A percentile compares a stretch with the other conserved stretches of the same genome.
These are phyloP conservation scores for Cyberlindnera sargentensis DNA, from an alignment of 805 yeast genomes.

Conservation along the genomic window DNA sequence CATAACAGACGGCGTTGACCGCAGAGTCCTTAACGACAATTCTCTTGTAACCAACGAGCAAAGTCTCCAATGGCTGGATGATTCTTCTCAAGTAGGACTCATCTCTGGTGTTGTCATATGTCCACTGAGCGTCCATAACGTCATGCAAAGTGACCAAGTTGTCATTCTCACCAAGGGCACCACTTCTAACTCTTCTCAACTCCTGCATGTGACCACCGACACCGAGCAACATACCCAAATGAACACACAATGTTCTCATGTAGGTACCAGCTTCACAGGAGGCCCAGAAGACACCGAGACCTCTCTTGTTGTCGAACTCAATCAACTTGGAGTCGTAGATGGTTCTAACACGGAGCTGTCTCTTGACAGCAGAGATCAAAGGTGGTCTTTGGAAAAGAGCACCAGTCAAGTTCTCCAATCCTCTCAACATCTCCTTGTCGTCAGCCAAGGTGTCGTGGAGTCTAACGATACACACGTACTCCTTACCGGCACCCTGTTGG, in stretches of 20 bases:
- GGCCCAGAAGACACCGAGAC: slow-evolving; percentile 98
- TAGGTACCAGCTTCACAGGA: slow-evolving; percentile 99
- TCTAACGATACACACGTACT: slow-evolving; percentile 96
- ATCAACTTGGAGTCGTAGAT: slow-evolving; percentile 93
- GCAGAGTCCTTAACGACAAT: slow-evolving; percentile 93
- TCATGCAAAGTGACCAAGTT: slow-evolving; percentile 94
- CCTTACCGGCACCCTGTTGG: slow-evolving; percentile 99
- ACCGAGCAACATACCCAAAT: slow-evolving; percentile 95
- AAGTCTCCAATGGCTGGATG: slow-evolving; percentile 90
- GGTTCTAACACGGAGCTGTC: slow-evolving; percentile 97
- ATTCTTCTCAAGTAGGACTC: slow-evolving; percentile 92
- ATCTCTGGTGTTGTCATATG: slow-evolving; percentile 94
- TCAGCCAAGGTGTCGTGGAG: slow-evolving; percentile 89
- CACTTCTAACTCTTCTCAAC: slow-evolving; percentile 97
- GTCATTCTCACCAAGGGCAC: slow-evolving; percentile 88
- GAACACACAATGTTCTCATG: slow-evolving; percentile 99
- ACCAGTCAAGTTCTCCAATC: slow-evolving; percentile 93
- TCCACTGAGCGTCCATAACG: slow-evolving; percentile 97
- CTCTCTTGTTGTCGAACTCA: slow-evolving; percentile 95
- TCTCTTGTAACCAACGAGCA: slow-evolving; percentile 93
- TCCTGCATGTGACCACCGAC: slow-evolving; percentile 99
- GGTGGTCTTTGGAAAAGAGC: slow-evolving; percentile 99
- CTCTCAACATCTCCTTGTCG: slow-evolving; percentile 80
- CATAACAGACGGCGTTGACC: slow-evolving; percentile 96
- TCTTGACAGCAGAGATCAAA: slow-evolving; percentile 95